These are phyloP conservation scores for Neofusicoccum sp. DNA, from an alignment of 2,329 filamentous ascomycete genomes.

Conservation along the genomic window DNA sequence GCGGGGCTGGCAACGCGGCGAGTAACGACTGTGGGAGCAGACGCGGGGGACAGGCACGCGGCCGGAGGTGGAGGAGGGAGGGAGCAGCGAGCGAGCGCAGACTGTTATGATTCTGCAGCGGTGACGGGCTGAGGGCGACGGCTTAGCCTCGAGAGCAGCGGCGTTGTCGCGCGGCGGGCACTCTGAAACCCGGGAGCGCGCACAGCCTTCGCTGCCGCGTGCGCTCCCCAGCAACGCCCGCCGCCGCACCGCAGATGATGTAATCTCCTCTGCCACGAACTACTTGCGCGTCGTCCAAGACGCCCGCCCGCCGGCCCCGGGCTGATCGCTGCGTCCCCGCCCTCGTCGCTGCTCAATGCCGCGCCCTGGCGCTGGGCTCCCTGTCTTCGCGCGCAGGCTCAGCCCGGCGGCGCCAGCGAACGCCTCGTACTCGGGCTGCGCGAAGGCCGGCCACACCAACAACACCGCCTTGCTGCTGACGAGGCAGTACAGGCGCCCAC, in stretches of 20 bases:
- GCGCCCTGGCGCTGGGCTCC: not conserved
- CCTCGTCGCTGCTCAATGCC: not conserved
- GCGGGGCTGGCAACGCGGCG: slow-evolving; percentile 6
- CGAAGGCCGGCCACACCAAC: not conserved
- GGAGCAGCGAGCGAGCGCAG: not conserved
- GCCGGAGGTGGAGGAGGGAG: not conserved
- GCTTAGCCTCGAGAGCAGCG: not conserved
- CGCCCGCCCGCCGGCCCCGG: not conserved
- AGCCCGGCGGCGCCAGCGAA: slow-evolving; percentile 1
- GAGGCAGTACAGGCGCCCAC: not conserved
- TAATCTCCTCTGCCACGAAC: not conserved
- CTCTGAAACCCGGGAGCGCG: not conserved
- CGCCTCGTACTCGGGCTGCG: not conserved
- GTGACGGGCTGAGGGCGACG: not conserved
- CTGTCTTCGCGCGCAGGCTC: not conserved
- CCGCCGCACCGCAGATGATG: not conserved
- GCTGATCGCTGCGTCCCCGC: not conserved
- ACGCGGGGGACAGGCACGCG: no score
- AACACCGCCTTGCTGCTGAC: slow-evolving; percentile 15
- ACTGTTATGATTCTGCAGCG: not conserved
- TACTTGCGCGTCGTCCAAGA: not conserved
- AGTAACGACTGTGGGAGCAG: not conserved
- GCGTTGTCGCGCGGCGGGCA: slow-evolving; percentile 11
- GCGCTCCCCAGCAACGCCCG: not conserved
- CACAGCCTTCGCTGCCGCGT: not conserved